Conservation (phyloP, 164 flowering plant genomes). For the Saururus chinensis region DNA sequence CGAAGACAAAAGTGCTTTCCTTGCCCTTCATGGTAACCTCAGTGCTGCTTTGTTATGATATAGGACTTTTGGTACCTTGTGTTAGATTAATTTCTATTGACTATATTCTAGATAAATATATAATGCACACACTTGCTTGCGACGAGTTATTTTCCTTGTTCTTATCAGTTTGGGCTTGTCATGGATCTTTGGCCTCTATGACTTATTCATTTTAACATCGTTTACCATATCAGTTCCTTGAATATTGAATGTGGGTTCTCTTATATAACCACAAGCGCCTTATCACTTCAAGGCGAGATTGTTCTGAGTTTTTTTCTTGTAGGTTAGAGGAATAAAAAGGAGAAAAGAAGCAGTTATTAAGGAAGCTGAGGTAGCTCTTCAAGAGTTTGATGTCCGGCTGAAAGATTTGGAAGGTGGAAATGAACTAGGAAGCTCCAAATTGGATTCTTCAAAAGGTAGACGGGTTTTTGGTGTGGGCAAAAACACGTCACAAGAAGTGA, state of each 20-base stretch:
- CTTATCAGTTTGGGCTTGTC: not conserved
- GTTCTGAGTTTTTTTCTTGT: not conserved
- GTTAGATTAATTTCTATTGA: not conserved
- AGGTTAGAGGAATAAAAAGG: conserved; percentile 75
- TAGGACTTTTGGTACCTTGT: not conserved
- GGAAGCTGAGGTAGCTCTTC: conserved; percentile 68
- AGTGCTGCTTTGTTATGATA: not conserved
- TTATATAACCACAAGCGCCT: too few relatives aligned
- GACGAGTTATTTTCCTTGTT: not conserved
- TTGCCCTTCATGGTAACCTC: conserved; percentile 80
- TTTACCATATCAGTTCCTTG: too few relatives aligned
- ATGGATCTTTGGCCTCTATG: not conserved
- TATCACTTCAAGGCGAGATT: not conserved
- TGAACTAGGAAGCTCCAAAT: conserved; percentile 12
- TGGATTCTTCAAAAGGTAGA: conserved; percentile 45
- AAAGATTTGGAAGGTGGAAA: conserved; percentile 31
- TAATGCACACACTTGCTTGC: not conserved
- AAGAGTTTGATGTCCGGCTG: conserved; percentile 55
- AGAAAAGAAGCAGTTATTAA: conserved; percentile 49
- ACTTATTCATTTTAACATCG: not conserved
- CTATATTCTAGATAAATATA: not conserved
- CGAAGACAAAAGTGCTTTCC: conserved; percentile 61
- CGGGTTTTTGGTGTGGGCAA: conserved; percentile 52
- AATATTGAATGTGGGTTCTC: too few relatives aligned
- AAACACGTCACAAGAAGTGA: conserved; percentile 24